Evolutionary conservation across 2,329 filamentous ascomycete genomes (phyloP).

Genomic region (Metarhizium robertsii): DNA sequence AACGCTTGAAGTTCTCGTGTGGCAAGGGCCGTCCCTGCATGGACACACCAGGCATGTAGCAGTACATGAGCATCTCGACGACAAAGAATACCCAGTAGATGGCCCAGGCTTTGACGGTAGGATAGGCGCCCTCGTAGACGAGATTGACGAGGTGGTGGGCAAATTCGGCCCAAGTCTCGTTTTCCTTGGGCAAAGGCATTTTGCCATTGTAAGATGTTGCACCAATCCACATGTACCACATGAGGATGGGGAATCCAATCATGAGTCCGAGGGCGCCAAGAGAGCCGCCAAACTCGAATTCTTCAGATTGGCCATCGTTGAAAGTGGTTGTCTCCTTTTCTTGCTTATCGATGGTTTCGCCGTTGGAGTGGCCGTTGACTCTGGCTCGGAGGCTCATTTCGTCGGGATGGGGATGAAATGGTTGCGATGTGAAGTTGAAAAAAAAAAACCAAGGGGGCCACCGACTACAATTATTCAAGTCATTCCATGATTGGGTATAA

Average conservation of each 20-base stretch:
- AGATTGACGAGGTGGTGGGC: conserved; percentile 58
- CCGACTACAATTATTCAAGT: no score
- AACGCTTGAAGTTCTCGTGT: conserved; percentile 71
- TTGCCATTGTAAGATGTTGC: conserved; percentile 83
- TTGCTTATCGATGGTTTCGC: background rate
- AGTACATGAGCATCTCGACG: conserved; percentile 73
- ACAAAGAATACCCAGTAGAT: conserved; percentile 93
- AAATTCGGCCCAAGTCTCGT: conserved; percentile 63
- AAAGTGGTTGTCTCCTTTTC: background rate
- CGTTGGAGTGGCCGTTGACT: background rate
- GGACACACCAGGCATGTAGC: conserved; percentile 75
- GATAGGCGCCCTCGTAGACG: conserved; percentile 75
- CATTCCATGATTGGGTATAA: background rate
- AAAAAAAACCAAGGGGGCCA: no score
- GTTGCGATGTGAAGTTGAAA: no score
- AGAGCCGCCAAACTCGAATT: conserved; percentile 78
- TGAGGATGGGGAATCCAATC: conserved; percentile 78
- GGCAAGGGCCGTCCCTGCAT: conserved; percentile 78
- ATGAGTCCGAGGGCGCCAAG: conserved; percentile 75
- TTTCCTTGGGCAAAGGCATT: conserved; percentile 56
- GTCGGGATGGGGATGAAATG: no score
- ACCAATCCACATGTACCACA: conserved; percentile 99
- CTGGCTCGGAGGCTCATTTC: background rate
- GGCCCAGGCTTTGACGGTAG: conserved; percentile 68
- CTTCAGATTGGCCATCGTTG: conserved; percentile 30